Conservation (phyloP, 164 flowering plant species). For the Nymphaea colorata region DNA sequence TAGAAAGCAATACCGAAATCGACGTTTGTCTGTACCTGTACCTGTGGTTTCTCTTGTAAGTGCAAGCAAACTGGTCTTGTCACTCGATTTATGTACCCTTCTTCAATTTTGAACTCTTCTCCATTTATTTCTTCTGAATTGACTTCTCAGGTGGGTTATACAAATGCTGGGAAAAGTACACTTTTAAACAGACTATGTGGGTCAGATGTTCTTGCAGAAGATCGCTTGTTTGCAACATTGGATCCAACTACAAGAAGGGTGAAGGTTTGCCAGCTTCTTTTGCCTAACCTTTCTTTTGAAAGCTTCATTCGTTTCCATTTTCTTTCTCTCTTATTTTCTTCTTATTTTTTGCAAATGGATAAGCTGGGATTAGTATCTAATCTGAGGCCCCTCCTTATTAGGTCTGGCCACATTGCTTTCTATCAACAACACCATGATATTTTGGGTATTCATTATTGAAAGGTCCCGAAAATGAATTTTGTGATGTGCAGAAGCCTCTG, state of each 20-base stretch:
- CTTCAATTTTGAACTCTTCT: too few species aligned
- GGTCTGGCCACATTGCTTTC: too few species aligned
- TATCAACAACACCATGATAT: too few species aligned
- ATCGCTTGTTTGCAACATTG: conserved; percentile 85
- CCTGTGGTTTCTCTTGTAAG: conserved; percentile 92
- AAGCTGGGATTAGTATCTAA: too few species aligned
- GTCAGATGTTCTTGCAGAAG: conserved; percentile 89
- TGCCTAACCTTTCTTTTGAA: background rate
- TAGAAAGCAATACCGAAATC: conserved; percentile 71
- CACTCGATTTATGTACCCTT: too few species aligned
- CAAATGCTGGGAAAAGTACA: conserved; percentile 99
- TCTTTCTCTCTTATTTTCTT: background rate
- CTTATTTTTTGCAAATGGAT: too few species aligned
- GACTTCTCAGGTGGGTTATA: conserved; percentile 67
- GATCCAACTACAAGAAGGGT: conserved; percentile 99
- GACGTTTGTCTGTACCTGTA: conserved; percentile 74
- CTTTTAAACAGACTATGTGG: conserved; percentile 81
- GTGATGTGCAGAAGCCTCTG: too few species aligned
- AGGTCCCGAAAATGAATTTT: too few species aligned
- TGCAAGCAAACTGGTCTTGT: background rate
- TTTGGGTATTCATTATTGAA: too few species aligned
- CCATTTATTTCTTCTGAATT: too few species aligned
- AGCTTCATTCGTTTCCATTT: background rate
- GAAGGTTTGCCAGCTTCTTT: conserved; percentile 39
- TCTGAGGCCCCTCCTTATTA: too few species aligned